Percentiles rank a stretch among this genome's conserved stretches.
phyloP scores from a whole-genome alignment of 306 rosid species.

The Begonia fuchsioides region DNA sequence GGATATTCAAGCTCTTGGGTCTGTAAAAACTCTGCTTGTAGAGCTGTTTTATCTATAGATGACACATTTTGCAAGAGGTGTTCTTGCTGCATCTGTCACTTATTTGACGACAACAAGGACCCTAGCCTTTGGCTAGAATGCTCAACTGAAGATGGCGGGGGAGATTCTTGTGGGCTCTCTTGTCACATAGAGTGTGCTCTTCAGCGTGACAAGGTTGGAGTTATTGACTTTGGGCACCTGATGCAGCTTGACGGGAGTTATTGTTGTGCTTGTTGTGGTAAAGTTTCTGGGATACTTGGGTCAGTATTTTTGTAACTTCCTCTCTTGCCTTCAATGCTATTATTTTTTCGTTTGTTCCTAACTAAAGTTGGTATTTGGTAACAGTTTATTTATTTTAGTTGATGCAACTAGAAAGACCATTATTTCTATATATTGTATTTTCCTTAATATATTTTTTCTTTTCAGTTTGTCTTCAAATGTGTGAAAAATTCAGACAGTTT shows the following conservation, averaged over 20 bases:
- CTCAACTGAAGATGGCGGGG: conserved; percentile 55
- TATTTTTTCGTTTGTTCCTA: conserved; percentile 1
- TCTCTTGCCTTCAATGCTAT: not conserved
- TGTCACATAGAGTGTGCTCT: conserved; percentile 97
- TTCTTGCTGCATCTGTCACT: conserved; percentile 95
- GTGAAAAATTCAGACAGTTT: too few relatives aligned
- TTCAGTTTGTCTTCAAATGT: too few relatives aligned
- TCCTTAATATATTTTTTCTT: too few relatives aligned
- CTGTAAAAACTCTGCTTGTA: conserved; percentile 92
- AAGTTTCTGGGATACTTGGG: conserved; percentile 95
- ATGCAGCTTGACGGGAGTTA: conserved; percentile 99
- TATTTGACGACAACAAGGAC: conserved; percentile 95
- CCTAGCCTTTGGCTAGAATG: conserved; percentile 99
- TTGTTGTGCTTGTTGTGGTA: conserved; percentile 96
- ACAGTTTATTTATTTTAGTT: not conserved
- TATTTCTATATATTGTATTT: not conserved
- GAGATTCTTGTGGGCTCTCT: conserved; percentile 87
- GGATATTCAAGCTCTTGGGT: conserved; percentile 68
- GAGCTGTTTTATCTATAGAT: conserved; percentile 77
- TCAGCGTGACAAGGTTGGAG: conserved; percentile 80
- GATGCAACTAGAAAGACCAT: not conserved
- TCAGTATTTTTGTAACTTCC: conserved; percentile 30
- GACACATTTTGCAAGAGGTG: conserved; percentile 96
- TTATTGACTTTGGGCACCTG: conserved; percentile 91
- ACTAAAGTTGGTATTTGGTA: too few relatives aligned